phyloP scores from a whole-genome alignment of 2,329 filamentous ascomycete genomes.

The Cladosporium sphaerospermum region DNA sequence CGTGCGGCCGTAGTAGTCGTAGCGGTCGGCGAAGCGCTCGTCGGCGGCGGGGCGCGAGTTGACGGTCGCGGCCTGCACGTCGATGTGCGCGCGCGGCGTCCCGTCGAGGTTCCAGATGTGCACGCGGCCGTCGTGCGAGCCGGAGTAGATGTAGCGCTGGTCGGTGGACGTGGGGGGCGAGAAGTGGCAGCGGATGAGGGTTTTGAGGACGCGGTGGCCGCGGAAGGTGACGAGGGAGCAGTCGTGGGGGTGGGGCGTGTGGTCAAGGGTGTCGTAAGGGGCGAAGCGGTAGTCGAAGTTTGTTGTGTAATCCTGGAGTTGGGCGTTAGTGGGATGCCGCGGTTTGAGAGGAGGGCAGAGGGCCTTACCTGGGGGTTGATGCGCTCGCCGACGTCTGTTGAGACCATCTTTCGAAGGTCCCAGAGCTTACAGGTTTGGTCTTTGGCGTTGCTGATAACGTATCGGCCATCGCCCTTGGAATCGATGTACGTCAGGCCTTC shows the following conservation, averaged over 20 bases:
- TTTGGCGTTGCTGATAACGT: constrained; percentile 89
- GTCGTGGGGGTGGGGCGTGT: constrained; percentile 71
- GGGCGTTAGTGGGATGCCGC: neutral
- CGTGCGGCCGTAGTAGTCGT: constrained; percentile 51
- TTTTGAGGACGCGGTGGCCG: constrained; percentile 81
- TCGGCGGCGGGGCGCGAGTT: constrained; percentile 52
- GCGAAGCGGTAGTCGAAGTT: constrained; percentile 71
- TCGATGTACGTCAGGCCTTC: constrained; percentile 62
- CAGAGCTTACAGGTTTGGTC: constrained; percentile 97
- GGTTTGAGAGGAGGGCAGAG: neutral
- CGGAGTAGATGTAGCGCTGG: constrained; percentile 86
- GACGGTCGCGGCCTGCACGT: constrained; percentile 66
- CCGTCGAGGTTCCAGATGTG: constrained; percentile 93
- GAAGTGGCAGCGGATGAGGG: constrained; percentile 92
- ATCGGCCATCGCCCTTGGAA: constrained; percentile 81
- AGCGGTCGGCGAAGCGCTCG: constrained; percentile 50
- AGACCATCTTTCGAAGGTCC: constrained; percentile 87
- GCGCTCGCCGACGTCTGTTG: constrained; percentile 55
- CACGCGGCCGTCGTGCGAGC: constrained; percentile 81
- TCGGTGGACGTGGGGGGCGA: constrained; percentile 80
- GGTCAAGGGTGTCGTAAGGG: constrained; percentile 58
- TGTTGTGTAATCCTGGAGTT: constrained; percentile 46
- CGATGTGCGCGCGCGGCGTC: constrained; percentile 65
- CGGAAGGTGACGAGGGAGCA: constrained; percentile 91
- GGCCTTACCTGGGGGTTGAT: constrained; percentile 42